Conservation (phyloP, 805 yeast genomes). For the Cyberlindnera mycetangii region DNA sequence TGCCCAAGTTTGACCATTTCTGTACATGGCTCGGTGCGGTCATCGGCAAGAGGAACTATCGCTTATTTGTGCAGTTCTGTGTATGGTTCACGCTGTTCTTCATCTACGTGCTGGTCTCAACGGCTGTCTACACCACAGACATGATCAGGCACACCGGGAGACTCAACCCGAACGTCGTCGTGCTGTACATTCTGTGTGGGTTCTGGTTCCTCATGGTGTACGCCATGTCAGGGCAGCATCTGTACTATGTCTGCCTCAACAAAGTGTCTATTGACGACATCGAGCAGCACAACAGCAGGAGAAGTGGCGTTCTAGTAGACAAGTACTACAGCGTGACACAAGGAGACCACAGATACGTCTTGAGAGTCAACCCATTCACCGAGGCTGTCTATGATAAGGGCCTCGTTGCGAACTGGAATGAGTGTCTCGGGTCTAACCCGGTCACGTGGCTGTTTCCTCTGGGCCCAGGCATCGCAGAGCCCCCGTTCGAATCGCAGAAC, state of each 20-base stretch:
- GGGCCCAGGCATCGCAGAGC: conserved; percentile 14
- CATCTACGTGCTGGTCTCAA: conserved; percentile 37
- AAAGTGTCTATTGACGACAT: conserved; percentile 61
- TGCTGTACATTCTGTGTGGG: conserved; percentile 42
- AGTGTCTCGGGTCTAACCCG: conserved; percentile 29
- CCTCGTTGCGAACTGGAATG: conserved; percentile 26
- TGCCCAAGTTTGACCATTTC: conserved; percentile 78
- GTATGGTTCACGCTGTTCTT: conserved; percentile 37
- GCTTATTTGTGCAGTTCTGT: conserved; percentile 53
- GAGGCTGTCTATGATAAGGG: conserved; percentile 25
- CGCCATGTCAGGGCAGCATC: conserved; percentile 41
- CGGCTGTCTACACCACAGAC: conserved; percentile 31
- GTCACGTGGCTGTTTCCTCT: conserved; percentile 32
- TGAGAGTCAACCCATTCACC: conserved; percentile 26
- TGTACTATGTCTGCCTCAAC: conserved; percentile 44
- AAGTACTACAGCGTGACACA: conserved; percentile 31
- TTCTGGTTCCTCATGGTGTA: conserved; percentile 44
- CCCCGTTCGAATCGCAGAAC: conserved; percentile 2
- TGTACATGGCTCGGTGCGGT: conserved; percentile 76
- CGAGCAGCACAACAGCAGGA: conserved; percentile 32
- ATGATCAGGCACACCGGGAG: conserved; percentile 18
- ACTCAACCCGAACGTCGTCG: conserved; percentile 48
- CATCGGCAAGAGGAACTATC: conserved; percentile 67
- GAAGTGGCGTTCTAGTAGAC: conserved; percentile 19
- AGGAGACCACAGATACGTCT: conserved; percentile 40